phyloP scores from a whole-genome alignment of 176 grass and related monocot genomes.

The bread wheat (Triticum aestivum) region DNA sequence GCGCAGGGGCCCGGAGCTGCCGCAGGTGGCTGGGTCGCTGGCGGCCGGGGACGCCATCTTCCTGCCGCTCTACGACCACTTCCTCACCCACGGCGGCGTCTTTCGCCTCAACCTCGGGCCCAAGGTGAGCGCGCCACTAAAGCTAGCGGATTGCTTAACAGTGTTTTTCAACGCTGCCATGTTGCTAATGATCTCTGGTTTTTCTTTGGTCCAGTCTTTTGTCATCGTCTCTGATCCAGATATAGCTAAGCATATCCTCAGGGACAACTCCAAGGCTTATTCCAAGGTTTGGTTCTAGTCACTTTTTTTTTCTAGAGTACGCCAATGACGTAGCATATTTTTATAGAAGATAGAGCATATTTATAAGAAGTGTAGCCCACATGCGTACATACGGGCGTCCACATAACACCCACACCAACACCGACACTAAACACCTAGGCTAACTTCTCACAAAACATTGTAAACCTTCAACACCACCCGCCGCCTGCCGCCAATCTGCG shows the following conservation, averaged over 20 bases:
- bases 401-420: too few species aligned
- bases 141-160: conserved; percentile 41
- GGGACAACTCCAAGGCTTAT: conserved; percentile 81
- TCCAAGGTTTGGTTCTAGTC: conserved; percentile 61
- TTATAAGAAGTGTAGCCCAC: too few species aligned
- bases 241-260: conserved; percentile 87
- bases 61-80: conserved; percentile 86
- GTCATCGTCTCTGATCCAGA: conserved; percentile 93
- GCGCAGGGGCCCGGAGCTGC: conserved; percentile 47
- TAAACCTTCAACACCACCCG: too few species aligned
- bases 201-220: conserved; percentile 61
- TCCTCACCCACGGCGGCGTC: conserved; percentile 80
- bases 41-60: conserved; percentile 70
- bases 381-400: too few species aligned
- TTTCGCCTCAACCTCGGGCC: conserved; percentile 92
- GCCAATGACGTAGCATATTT: too few species aligned
- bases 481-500: too few species aligned
- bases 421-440: too few species aligned
- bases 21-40: conserved; percentile 65
- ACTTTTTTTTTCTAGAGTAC: neutral
- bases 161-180: neutral
- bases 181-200: neutral
- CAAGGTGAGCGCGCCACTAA: conserved; percentile 55
- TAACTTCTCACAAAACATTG: too few species aligned
- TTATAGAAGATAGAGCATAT: too few species aligned